These are phyloP conservation scores for Thalassiosira exigua DNA, from an alignment of 352 stramenopile genomes.

Conservation along the genomic window DNA sequence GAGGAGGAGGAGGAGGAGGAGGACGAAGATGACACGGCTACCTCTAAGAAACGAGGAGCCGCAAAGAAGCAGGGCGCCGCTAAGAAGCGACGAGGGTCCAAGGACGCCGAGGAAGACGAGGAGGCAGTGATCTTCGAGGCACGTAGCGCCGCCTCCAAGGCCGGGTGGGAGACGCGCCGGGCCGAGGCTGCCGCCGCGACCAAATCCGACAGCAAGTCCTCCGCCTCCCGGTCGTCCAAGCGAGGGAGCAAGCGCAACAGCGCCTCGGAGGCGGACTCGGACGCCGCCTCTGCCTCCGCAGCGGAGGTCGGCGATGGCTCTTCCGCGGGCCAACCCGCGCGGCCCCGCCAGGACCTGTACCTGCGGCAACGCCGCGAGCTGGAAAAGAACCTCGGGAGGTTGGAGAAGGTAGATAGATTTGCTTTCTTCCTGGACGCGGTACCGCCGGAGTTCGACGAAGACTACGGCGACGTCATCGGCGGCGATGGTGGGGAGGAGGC, in stretches of 20 bases:
- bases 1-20: not conserved
- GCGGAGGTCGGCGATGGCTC: not conserved
- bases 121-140: no score
- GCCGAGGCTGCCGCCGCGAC: slow-evolving; percentile 2
- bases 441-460: slow-evolving; percentile 72
- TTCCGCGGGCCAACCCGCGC: not conserved
- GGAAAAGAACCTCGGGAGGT: slow-evolving; percentile 66
- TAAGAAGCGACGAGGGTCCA: not conserved
- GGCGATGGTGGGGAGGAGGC: slow-evolving; percentile 7
- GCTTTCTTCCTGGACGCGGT: slow-evolving; percentile 73
- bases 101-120: not conserved
- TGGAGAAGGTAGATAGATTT: slow-evolving; percentile 82
- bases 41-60: not conserved
- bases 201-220: slow-evolving; percentile 4
- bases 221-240: not conserved
- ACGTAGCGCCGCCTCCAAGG: slow-evolving; percentile 10
- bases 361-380: slow-evolving; percentile 74
- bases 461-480: slow-evolving; percentile 43
- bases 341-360: slow-evolving; percentile 57
- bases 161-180: slow-evolving; percentile 28
- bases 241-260: slow-evolving; percentile 21
- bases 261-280: slow-evolving; percentile 7
- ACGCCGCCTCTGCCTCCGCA: slow-evolving; percentile 1
- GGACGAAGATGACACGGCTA: not conserved
- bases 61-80: not conserved